Percentiles rank a stretch among this genome's conserved stretches.
These are phyloP conservation scores for Aspergillus intermedius DNA, from an alignment of 2,329 filamentous ascomycete species.

Conservation along the genomic window DNA sequence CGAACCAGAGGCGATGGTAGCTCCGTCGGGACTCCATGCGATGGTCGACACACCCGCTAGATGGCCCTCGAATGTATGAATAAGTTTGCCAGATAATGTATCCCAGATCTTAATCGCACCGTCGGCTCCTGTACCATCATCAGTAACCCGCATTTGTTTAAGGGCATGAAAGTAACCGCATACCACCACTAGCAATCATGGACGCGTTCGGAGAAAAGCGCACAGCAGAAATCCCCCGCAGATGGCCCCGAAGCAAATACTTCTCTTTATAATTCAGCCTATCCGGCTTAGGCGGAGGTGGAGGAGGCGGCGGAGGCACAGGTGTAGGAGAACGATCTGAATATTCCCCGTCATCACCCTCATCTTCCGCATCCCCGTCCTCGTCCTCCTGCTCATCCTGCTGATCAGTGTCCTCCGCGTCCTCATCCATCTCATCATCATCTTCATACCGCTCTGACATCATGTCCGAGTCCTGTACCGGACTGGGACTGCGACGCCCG, in stretches of 20 bases:
- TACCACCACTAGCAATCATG: conserved; percentile 80
- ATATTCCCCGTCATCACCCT: conserved; percentile 8
- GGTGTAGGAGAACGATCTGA: conserved; percentile 29
- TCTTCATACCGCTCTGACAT: conserved; percentile 1
- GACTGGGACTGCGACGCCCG: conserved; percentile 8
- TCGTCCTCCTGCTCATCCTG: background rate
- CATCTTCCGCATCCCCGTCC: conserved; percentile 2
- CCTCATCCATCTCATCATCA: conserved; percentile 4
- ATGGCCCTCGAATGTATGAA: conserved; percentile 88
- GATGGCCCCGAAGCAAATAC: conserved; percentile 69
- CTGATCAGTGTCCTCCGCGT: background rate
- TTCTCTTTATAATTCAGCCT: conserved; percentile 62
- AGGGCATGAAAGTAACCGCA: conserved; percentile 15
- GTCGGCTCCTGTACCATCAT: conserved; percentile 58
- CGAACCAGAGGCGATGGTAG: conserved; percentile 79
- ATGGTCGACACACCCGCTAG: conserved; percentile 87
- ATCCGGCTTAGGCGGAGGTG: conserved; percentile 45
- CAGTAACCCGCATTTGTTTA: conserved; percentile 1
- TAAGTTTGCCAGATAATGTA: conserved; percentile 65
- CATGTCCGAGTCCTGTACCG: conserved; percentile 4
- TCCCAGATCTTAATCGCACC: conserved; percentile 90
- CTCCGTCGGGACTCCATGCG: conserved; percentile 88
- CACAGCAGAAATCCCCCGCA: conserved; percentile 71
- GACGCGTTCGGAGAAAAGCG: conserved; percentile 85
- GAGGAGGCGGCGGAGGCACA: conserved; percentile 34